These are phyloP conservation scores for Poronia punctata DNA, from an alignment of 495 filamentous ascomycete species.

Conservation along the genomic window DNA sequence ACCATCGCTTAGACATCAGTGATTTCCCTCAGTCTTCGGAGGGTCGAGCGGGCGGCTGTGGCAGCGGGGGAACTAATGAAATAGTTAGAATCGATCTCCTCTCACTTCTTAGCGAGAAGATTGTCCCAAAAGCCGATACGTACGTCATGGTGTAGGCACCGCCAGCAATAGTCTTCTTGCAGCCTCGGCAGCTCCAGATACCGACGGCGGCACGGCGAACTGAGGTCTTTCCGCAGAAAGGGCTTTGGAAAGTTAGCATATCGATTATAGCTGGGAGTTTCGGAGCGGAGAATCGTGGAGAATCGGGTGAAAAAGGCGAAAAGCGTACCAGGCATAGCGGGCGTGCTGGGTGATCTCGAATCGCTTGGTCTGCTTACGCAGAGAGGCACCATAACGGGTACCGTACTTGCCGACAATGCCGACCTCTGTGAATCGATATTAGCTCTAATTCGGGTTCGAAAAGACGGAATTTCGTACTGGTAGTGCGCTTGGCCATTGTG, in stretches of 20 bases:
- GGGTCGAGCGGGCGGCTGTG: conserved; percentile 92
- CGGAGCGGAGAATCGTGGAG: background rate
- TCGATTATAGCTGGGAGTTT: too few species aligned
- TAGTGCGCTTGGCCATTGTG: conserved; percentile 11
- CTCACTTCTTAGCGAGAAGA: background rate
- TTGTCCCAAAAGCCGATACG: conserved; percentile 43
- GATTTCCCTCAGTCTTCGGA: conserved; percentile 95
- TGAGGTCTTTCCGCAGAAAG: conserved; percentile 92
- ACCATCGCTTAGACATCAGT: conserved; percentile 71
- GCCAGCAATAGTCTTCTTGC: conserved; percentile 91
- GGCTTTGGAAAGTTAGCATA: conserved; percentile 6
- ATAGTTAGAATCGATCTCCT: conserved; percentile 15
- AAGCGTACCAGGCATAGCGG: conserved; percentile 80
- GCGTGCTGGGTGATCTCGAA: conserved; percentile 98
- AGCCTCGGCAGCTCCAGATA: conserved; percentile 93
- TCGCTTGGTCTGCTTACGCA: conserved; percentile 99
- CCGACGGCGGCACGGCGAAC: conserved; percentile 89
- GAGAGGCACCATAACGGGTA: conserved; percentile 88
- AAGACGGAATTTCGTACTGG: conserved; percentile 3
- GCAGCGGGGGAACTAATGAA: conserved; percentile 78
- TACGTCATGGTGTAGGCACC: conserved; percentile 97
- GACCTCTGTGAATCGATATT: conserved; percentile 7
- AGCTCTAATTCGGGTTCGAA: background rate
- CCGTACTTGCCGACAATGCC: conserved; percentile 23
- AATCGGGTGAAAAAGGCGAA: conserved; percentile 34